Percentiles rank a stretch among this genome's conserved stretches.
Evolutionary conservation across 139 green algal genomes (phyloP).

Genomic region (Chlamydomonas eustigma): DNA sequence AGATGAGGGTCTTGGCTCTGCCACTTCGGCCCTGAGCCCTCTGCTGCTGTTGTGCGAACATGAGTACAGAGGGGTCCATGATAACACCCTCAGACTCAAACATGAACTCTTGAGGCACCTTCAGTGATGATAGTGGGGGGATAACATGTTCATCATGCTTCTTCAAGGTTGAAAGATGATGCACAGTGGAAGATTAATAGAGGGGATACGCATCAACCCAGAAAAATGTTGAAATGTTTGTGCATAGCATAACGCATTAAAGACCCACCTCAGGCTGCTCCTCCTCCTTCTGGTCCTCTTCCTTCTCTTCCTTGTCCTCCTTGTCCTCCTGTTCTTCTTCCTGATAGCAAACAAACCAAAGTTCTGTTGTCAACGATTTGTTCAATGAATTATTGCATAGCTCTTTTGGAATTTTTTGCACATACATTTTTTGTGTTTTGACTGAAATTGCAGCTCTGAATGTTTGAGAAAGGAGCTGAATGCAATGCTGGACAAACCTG

Average conservation of each 20-base stretch:
- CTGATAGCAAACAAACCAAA: conserved; percentile 12
- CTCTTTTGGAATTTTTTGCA: conserved; percentile 1
- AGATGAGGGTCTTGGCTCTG: conserved; percentile 96
- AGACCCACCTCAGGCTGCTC: conserved; percentile 3
- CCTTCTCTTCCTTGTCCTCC: conserved; percentile 76
- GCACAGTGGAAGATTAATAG: no score
- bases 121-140: conserved; percentile 14
- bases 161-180: no score
- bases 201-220: no score
- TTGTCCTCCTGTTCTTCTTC: conserved; percentile 66
- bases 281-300: conserved; percentile 69
- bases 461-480: no score
- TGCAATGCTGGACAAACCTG: conserved; percentile 15
- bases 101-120: conserved; percentile 98
- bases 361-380: no score
- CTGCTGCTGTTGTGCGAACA: conserved; percentile 92
- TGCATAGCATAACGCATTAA: no score
- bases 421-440: no score
- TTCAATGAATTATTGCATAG: conserved; percentile 3
- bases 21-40: conserved; percentile 80
- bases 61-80: conserved; percentile 84
- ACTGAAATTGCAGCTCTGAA: no score
- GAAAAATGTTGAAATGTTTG: no score
- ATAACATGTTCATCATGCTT: neutral
- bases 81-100: conserved; percentile 96